These are phyloP conservation scores for Cephaloascus fragrans DNA, from an alignment of 805 yeast genomes.

Conservation along the genomic window DNA sequence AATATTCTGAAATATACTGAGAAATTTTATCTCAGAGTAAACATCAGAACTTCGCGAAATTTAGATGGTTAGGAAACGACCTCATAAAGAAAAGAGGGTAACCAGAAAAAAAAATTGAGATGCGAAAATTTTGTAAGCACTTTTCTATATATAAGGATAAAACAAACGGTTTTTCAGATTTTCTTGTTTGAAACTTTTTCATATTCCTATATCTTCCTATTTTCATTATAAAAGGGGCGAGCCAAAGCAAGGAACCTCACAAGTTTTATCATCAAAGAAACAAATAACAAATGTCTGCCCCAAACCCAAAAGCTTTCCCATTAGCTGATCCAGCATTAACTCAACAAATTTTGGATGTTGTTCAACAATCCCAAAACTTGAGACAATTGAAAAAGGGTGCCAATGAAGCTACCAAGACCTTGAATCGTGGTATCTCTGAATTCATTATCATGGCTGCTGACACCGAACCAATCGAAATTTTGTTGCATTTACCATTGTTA, in stretches of 20 bases:
- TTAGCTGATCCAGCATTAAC: slow-evolving; percentile 92
- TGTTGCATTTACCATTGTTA: slow-evolving; percentile 91
- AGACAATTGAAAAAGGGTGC: slow-evolving; percentile 99
- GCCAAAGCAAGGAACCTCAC: slow-evolving; percentile 46
- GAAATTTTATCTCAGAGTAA: no score
- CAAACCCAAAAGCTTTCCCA: slow-evolving; percentile 98
- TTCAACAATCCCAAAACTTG: slow-evolving; percentile 94
- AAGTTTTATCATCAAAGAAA: not conserved
- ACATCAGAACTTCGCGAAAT: no score
- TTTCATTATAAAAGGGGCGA: slow-evolving; percentile 20
- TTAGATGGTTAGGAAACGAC: no score
- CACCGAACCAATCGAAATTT: slow-evolving; percentile 97
- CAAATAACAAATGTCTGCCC: slow-evolving; percentile 55
- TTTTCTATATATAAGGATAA: no score
- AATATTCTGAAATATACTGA: no score
- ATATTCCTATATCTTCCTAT: not conserved
- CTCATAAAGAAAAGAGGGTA: no score
- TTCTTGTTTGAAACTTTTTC: not conserved
- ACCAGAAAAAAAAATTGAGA: no score
- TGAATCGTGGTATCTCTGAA: slow-evolving; percentile 99
- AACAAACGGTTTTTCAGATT: no score
- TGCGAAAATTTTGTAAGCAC: no score
- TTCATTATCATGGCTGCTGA: slow-evolving; percentile 99
- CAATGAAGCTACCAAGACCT: slow-evolving; percentile 97
- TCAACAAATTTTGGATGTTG: slow-evolving; percentile 95